These are phyloP conservation scores for Cladosporium colombiae DNA, from an alignment of 2,329 filamentous ascomycete species.

Conservation along the genomic window DNA sequence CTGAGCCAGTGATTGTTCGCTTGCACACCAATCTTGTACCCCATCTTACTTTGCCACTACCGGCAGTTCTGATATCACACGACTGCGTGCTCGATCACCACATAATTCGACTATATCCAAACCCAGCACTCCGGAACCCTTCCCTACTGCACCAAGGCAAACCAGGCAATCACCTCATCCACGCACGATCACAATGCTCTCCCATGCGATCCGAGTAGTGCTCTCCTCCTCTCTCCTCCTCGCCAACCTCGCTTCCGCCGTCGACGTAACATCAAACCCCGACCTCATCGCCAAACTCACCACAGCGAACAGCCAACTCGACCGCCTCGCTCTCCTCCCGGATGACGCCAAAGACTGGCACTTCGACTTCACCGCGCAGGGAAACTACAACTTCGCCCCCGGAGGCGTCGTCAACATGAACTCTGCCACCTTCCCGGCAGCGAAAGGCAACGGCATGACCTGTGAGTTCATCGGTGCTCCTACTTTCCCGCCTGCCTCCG, in stretches of 20 bases:
- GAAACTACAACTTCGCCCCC: constrained; percentile 47
- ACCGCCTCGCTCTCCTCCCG: constrained; percentile 44
- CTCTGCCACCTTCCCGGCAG: constrained; percentile 53
- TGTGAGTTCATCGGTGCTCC: too few relatives aligned
- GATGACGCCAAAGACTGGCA: constrained; percentile 47
- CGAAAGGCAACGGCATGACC: constrained; percentile 51
- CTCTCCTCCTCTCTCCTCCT: constrained; percentile 30
- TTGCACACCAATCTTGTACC: not conserved
- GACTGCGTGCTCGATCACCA: not conserved
- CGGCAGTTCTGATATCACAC: not conserved
- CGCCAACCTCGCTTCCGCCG: constrained; percentile 31
- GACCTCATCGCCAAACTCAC: constrained; percentile 42
- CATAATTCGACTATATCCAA: not conserved
- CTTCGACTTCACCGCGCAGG: constrained; percentile 50
- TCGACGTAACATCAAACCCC: constrained; percentile 45
- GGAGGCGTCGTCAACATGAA: constrained; percentile 56
- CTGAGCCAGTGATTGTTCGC: not conserved
- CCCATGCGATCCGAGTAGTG: constrained; percentile 21
- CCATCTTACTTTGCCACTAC: not conserved
- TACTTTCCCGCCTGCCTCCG: too few relatives aligned
- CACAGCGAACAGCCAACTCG: constrained; percentile 48
- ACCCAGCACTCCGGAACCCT: not conserved
- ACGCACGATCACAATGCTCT: too few relatives aligned
- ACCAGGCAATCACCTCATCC: too few relatives aligned
- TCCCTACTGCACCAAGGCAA: not conserved